Percentiles rank a stretch among this genome's conserved stretches.
These are phyloP conservation scores for Fragaria ananassa DNA, from an alignment of 306 rosid genomes.

Conservation along the genomic window DNA sequence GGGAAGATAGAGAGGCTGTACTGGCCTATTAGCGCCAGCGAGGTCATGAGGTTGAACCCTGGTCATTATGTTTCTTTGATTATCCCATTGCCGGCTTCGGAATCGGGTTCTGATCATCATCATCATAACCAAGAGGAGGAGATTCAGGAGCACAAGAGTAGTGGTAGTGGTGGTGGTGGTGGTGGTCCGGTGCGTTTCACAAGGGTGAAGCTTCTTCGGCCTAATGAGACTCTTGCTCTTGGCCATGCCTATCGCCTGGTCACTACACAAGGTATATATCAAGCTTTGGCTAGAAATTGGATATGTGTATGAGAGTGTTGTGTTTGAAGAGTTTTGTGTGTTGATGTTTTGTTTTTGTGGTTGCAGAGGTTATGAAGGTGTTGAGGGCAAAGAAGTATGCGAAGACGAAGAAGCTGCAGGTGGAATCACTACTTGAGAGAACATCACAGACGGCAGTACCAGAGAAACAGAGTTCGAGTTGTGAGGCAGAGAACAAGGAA, in stretches of 20 bases:
- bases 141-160: constrained; percentile 26
- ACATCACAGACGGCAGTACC: constrained; percentile 14
- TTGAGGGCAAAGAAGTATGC: constrained; percentile 78
- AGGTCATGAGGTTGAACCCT: constrained; percentile 82
- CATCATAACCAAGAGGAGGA: constrained; percentile 10
- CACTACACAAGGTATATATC: constrained; percentile 72
- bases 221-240: constrained; percentile 82
- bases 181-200: constrained; percentile 57
- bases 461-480: constrained; percentile 33
- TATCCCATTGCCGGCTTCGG: constrained; percentile 60
- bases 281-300: background rate
- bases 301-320: background rate
- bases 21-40: constrained; percentile 71
- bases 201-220: constrained; percentile 90
- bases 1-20: constrained; percentile 86
- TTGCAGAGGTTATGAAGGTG: constrained; percentile 85
- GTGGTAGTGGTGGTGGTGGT: background rate
- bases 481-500: constrained; percentile 37
- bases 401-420: constrained; percentile 59
- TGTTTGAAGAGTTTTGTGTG: background rate
- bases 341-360: constrained; percentile 2
- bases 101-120: constrained; percentile 17
- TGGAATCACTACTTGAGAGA: constrained; percentile 34
- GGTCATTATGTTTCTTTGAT: constrained; percentile 93
- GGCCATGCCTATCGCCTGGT: constrained; percentile 95